phyloP scores from a whole-genome alignment of 306 rosid genomes.

The Casuarina glauca region DNA sequence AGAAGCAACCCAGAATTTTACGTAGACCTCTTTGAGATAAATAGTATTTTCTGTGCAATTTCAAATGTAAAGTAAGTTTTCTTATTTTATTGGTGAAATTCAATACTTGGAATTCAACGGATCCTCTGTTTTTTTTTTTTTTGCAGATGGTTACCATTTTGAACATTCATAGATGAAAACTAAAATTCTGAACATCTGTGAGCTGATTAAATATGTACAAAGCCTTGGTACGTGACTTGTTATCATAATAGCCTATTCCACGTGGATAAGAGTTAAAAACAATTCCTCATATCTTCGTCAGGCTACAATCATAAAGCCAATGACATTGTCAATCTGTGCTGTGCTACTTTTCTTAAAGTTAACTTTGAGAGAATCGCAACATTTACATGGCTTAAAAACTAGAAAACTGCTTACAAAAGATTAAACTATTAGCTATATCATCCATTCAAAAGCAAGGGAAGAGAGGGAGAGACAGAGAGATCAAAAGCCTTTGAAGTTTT shows the following conservation, averaged over 20 bases:
- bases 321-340: neutral
- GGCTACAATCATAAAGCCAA: neutral
- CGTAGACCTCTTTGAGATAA: too few species aligned
- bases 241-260: neutral
- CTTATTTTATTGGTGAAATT: too few species aligned
- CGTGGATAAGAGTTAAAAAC: neutral
- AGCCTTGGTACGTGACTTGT: neutral
- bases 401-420: neutral
- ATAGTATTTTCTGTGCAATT: too few species aligned
- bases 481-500: neutral
- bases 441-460: neutral
- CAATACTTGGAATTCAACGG: too few species aligned
- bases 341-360: neutral
- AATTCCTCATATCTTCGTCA: neutral
- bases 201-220: neutral
- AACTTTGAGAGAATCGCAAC: neutral
- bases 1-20: too few species aligned
- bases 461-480: neutral
- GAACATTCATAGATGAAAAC: neutral
- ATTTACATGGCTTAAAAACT: neutral
- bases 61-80: too few species aligned
- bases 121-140: too few species aligned
- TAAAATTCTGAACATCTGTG: neutral
- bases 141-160: neutral
- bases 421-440: neutral